These are phyloP conservation scores for Wallacemonas rigidus DNA, from an alignment of 208 protist species.

Conservation along the genomic window DNA sequence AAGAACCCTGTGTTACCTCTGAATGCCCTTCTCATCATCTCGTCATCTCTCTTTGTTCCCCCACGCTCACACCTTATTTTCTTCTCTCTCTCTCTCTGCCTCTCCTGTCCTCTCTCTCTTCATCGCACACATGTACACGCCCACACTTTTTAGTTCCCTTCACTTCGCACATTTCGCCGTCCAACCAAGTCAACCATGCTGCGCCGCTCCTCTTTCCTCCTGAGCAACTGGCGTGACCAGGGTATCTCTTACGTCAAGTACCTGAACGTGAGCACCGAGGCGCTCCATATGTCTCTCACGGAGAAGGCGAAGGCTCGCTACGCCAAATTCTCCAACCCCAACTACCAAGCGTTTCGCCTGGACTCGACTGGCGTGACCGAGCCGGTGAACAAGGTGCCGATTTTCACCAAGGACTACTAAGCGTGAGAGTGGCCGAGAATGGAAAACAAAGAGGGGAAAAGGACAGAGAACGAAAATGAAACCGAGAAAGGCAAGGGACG, in stretches of 20 bases:
- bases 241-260: conserved; percentile 92
- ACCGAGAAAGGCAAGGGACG: too few species aligned
- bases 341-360: conserved; percentile 62
- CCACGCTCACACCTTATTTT: conserved; percentile 7
- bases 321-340: conserved; percentile 66
- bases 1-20: too few species aligned
- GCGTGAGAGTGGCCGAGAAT: conserved; percentile 3
- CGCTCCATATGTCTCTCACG: conserved; percentile 80
- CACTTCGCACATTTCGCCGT: conserved; percentile 7
- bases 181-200: conserved; percentile 42
- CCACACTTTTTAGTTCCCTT: conserved; percentile 13
- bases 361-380: conserved; percentile 67
- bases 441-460: neutral
- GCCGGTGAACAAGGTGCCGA: conserved; percentile 71
- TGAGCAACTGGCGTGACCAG: conserved; percentile 84
- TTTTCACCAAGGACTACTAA: conserved; percentile 81
- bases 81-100: conserved; percentile 1
- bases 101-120: conserved; percentile 6
- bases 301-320: conserved; percentile 69
- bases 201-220: conserved; percentile 47
- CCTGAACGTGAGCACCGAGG: conserved; percentile 87
- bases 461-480: too few species aligned
- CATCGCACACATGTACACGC: neutral
- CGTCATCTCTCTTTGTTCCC: neutral
- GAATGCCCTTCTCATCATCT: too few species aligned